phyloP scores from a whole-genome alignment of 148 eudicot species.

The Fagopyrum homotropicum region DNA sequence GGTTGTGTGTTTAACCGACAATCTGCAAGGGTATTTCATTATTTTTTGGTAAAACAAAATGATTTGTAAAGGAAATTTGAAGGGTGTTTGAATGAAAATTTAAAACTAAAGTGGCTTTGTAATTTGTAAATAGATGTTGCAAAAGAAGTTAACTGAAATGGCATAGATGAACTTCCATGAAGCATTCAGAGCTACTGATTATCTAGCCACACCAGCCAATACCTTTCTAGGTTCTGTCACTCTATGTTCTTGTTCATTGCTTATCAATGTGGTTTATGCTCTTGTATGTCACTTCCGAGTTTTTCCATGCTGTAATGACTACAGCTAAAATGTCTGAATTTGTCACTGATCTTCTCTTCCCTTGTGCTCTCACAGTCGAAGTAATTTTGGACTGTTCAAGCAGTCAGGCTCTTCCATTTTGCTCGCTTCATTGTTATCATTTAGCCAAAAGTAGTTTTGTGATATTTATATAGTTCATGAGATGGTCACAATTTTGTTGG shows the following conservation, averaged over 20 bases:
- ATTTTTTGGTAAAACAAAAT: no score
- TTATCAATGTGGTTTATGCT: background rate
- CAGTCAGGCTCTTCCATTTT: background rate
- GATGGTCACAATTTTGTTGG: background rate
- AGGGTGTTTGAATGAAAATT: background rate
- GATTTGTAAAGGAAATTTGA: background rate
- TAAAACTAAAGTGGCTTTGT: background rate
- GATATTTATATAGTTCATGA: background rate
- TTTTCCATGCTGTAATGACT: background rate
- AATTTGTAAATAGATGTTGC: background rate
- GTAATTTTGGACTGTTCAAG: background rate
- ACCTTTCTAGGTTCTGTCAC: background rate
- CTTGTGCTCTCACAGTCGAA: conserved; percentile 1
- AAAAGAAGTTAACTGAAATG: background rate
- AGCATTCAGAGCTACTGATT: background rate
- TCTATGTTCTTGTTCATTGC: background rate
- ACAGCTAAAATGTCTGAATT: no score
- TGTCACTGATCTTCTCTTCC: background rate
- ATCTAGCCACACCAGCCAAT: background rate
- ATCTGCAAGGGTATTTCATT: no score
- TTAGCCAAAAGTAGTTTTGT: background rate
- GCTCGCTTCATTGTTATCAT: background rate
- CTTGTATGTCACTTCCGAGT: background rate
- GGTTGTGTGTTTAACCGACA: no score
- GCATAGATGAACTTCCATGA: background rate